These are phyloP conservation scores for Candida adriatica DNA, from an alignment of 805 yeast genomes.

Conservation along the genomic window DNA sequence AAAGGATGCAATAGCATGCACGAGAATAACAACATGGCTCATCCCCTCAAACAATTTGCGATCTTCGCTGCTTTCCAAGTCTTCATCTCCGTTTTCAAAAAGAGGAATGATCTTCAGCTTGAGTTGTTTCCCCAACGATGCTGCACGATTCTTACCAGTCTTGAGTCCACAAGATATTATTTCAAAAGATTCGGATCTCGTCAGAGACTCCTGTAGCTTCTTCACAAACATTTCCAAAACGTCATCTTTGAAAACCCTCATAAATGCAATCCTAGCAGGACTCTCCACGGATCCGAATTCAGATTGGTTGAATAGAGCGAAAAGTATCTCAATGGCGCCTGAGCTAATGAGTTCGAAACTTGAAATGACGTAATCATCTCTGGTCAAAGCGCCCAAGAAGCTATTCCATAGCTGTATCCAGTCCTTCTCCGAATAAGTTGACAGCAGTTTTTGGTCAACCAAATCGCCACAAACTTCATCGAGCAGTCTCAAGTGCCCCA, in stretches of 20 bases:
- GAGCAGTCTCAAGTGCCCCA: slow-evolving; percentile 24
- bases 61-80: slow-evolving; percentile 1
- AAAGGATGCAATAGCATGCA: slow-evolving; percentile 50
- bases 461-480: slow-evolving; percentile 19
- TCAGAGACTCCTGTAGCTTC: slow-evolving; percentile 65
- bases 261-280: slow-evolving; percentile 39
- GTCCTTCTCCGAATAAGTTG: slow-evolving; percentile 19
- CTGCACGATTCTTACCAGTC: slow-evolving; percentile 37
- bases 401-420: slow-evolving; percentile 32
- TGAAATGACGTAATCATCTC: slow-evolving; percentile 36
- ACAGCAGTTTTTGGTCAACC: slow-evolving; percentile 5
- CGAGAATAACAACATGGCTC: slow-evolving; percentile 28
- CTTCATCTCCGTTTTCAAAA: slow-evolving; percentile 23
- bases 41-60: slow-evolving; percentile 16
- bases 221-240: slow-evolving; percentile 41
- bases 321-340: slow-evolving; percentile 46
- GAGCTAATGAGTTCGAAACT: slow-evolving; percentile 72
- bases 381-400: slow-evolving; percentile 30
- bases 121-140: slow-evolving; percentile 66
- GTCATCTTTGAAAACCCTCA: slow-evolving; percentile 28
- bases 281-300: slow-evolving; percentile 23
- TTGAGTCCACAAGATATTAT: slow-evolving; percentile 38
- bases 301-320: slow-evolving; percentile 27
- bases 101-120: slow-evolving; percentile 45
- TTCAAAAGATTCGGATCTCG: slow-evolving; percentile 68